phyloP scores from a whole-genome alignment of 2,329 filamentous ascomycete genomes.

The Calonectria crousiana region DNA sequence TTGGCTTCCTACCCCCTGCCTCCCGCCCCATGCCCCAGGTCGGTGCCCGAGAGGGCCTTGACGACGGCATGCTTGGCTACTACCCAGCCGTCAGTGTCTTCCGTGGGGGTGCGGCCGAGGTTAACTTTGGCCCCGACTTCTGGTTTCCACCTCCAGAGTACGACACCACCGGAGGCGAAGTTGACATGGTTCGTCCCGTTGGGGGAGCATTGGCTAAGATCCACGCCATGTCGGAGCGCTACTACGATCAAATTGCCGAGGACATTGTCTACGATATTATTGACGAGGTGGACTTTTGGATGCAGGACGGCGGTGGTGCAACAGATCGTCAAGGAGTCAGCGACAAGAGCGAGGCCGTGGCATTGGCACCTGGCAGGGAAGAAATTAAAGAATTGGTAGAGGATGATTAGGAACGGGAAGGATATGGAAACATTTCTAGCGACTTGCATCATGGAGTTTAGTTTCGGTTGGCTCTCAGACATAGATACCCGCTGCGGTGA shows the following conservation, averaged over 20 bases:
- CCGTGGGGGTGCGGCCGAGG: constrained; percentile 88
- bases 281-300: constrained; percentile 93
- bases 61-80: constrained; percentile 96
- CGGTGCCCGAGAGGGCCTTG: constrained; percentile 86
- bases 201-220: constrained; percentile 50
- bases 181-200: constrained; percentile 57
- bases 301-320: constrained; percentile 72
- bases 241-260: constrained; percentile 93
- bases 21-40: constrained; percentile 79
- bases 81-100: constrained; percentile 95
- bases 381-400: constrained; percentile 76
- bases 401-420: constrained; percentile 60
- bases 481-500: constrained; percentile 46
- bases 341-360: constrained; percentile 58
- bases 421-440: background rate
- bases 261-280: constrained; percentile 93
- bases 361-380: constrained; percentile 60
- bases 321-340: constrained; percentile 60
- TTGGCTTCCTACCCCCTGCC: constrained; percentile 92
- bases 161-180: constrained; percentile 58
- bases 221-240: constrained; percentile 80
- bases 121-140: constrained; percentile 95
- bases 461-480: constrained; percentile 20
- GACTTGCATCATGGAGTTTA: constrained; percentile 25
- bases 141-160: constrained; percentile 83